phyloP scores from a whole-genome alignment of 345 rosid genomes.

The Raphanus sativus region DNA sequence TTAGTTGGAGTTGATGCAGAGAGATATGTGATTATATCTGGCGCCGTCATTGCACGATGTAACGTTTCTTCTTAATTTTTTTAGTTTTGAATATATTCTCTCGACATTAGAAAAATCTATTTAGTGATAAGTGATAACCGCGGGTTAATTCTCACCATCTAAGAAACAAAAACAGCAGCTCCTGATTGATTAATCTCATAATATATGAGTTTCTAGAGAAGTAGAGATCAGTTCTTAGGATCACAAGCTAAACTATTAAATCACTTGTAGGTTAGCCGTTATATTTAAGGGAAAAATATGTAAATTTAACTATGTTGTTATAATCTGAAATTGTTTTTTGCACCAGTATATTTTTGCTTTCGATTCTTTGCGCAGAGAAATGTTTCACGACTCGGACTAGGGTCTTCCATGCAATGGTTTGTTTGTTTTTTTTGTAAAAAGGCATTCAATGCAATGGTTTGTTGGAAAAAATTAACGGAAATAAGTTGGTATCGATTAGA shows the following conservation, averaged over 20 bases:
- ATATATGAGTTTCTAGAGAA: neutral
- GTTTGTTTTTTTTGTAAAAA: neutral
- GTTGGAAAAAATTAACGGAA: neutral
- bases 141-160: neutral
- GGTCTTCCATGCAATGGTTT: neutral
- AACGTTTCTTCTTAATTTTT: conserved; percentile 19
- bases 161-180: neutral
- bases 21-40: neutral
- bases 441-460: neutral
- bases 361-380: neutral
- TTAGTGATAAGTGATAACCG: neutral
- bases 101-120: neutral
- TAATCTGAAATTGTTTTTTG: neutral
- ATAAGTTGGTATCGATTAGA: neutral
- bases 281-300: neutral
- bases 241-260: neutral
- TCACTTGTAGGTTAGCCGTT: neutral
- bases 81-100: neutral
- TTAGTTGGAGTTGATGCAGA: neutral
- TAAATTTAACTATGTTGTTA: neutral
- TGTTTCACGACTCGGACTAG: neutral
- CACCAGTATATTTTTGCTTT: neutral
- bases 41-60: conserved; percentile 44
- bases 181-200: neutral
- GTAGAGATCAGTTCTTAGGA: neutral